Evolutionary conservation across 176 grass and related monocot species (phyloP), one percentile per base, ranked within the genome.

Genomic region (Alopecurus myosuroides): DNA sequence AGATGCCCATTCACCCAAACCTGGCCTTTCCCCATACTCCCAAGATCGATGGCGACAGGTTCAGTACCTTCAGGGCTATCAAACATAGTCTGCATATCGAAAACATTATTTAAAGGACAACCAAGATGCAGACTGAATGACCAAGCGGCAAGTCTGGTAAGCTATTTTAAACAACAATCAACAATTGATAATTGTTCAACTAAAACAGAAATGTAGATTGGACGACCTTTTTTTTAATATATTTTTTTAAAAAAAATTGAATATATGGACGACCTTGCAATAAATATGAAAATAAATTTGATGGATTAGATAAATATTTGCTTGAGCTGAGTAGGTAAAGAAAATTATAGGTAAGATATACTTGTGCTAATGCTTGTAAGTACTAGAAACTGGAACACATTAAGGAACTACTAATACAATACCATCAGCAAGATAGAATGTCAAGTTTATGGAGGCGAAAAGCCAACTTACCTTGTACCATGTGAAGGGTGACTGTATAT

Each of bases 21-120:
- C 87, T 95, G 96, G 7, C 96, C 96, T 80, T 98, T 98, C 57
- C 93, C 93, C 96, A 98, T 95, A 85, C 93, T 95, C 79, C 96
- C 96, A 77, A 98, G 85, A 86, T 86, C 85, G 73, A 98, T 88
- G 23, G 96, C 89, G 57, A 95, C 86, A 40, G 96, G 93, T 49
- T 92, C 89, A 25, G 73, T 88, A 75, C 91, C 96, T 90, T 90
- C 45, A 13, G 96, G 96, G 28, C 77, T 81, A 95, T 92, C 89
- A 93, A 95, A 98, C 52, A 73, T 77, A 42, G 91, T 90, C 95
- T 98, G 88, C 49, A 83, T 33, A 86, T 31, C 78, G 26, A 78
- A 29, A 31, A 31, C 15, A 56, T 20, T 52, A 20, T 22, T 86
- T 28, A 82, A 70, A 51, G 69, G 56, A 68, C 11, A 70, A 77